Percentiles rank a stretch among this genome's conserved stretches.
These are phyloP conservation scores for Aristolochia contorta DNA, from an alignment of 164 flowering plant species.

Conservation along the genomic window DNA sequence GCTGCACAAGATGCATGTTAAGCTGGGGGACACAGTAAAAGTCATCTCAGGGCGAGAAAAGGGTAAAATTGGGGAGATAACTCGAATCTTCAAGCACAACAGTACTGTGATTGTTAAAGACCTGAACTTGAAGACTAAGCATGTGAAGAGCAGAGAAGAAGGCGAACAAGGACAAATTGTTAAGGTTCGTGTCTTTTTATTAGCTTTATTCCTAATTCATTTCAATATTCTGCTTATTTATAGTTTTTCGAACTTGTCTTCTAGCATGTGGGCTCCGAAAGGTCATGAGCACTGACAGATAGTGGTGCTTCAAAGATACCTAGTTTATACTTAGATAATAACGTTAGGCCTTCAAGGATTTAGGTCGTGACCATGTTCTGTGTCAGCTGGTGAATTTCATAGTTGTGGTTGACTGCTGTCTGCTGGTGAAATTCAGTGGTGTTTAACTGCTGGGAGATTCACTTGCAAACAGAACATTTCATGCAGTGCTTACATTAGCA, in stretches of 20 bases:
- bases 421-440: too few species aligned
- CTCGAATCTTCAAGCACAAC: slow-evolving; percentile 61
- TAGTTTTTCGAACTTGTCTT: slow-evolving; percentile 20
- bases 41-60: slow-evolving; percentile 79
- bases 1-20: slow-evolving; percentile 89
- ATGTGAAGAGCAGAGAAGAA: slow-evolving; percentile 70
- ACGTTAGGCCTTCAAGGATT: too few species aligned
- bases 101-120: slow-evolving; percentile 82
- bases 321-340: too few species aligned
- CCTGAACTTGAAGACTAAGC: slow-evolving; percentile 87
- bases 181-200: slow-evolving; percentile 40
- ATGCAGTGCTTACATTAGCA: too few species aligned
- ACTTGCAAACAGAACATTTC: too few species aligned
- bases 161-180: slow-evolving; percentile 76
- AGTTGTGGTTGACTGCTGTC: too few species aligned
- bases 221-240: neutral
- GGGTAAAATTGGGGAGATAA: slow-evolving; percentile 76
- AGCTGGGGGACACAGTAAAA: slow-evolving; percentile 84
- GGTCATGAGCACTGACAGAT: too few species aligned
- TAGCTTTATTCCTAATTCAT: neutral
- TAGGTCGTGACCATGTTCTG: too few species aligned
- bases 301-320: too few species aligned
- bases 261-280: too few species aligned
- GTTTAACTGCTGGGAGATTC: too few species aligned
- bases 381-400: too few species aligned